These are phyloP conservation scores for Penicillium coffeae DNA, from an alignment of 495 filamentous ascomycete species.

Conservation along the genomic window DNA sequence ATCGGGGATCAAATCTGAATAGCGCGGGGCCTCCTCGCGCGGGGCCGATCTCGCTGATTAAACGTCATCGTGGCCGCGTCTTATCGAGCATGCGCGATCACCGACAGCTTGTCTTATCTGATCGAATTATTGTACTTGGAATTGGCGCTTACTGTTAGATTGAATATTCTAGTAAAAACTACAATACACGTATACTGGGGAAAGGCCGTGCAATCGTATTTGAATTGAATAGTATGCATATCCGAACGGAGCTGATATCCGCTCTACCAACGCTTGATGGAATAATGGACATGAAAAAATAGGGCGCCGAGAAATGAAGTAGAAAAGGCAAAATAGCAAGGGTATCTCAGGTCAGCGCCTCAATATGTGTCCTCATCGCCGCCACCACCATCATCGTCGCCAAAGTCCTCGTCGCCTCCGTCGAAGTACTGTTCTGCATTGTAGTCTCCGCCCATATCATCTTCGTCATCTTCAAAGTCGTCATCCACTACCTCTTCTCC, in stretches of 20 bases:
- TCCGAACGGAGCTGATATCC: no score
- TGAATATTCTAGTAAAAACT: no score
- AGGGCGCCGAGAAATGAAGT: neutral
- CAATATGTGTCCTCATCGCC: conserved; percentile 50
- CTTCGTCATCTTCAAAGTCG: conserved; percentile 54
- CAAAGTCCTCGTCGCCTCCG: conserved; percentile 56
- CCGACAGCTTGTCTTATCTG: neutral
- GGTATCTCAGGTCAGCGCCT: conserved; percentile 33
- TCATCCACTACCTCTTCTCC: conserved; percentile 54
- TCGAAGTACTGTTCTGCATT: conserved; percentile 67
- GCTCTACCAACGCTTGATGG: conserved; percentile 13
- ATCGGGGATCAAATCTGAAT: neutral
- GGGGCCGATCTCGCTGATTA: neutral
- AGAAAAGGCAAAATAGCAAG: conserved; percentile 19
- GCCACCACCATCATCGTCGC: conserved; percentile 49
- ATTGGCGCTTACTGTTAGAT: no score
- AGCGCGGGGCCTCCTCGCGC: neutral
- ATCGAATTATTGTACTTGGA: neutral
- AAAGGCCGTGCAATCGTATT: no score
- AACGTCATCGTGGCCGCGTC: no score
- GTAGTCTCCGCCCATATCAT: conserved; percentile 57
- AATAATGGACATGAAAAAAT: conserved; percentile 4
- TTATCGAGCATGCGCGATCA: no score
- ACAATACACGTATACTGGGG: no score
- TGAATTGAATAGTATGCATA: no score